A percentile compares a stretch with the other conserved stretches of the same genome.
Conservation (phyloP, 441 rosid species). For the Bruguiera hainesii region DNA sequence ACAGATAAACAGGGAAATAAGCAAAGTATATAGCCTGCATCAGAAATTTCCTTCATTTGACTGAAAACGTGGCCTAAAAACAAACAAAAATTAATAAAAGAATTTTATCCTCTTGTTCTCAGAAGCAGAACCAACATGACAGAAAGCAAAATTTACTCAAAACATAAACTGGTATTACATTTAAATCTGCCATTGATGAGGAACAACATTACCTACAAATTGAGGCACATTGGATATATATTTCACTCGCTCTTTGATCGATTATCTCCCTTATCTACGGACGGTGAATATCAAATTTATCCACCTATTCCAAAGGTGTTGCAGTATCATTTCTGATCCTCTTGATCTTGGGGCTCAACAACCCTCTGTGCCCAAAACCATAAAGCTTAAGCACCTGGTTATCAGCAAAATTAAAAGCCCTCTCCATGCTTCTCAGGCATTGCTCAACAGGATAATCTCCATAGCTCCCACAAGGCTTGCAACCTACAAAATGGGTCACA, state of each 20-base stretch:
- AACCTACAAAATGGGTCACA: conserved; percentile 96
- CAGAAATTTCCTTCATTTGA: conserved; percentile 28
- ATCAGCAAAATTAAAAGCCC: conserved; percentile 95
- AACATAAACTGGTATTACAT: conserved; percentile 26
- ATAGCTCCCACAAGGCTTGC: conserved; percentile 97
- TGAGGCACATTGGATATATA: conserved; percentile 33
- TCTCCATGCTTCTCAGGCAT: conserved; percentile 91
- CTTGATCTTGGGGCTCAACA: conserved; percentile 86
- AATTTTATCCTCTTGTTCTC: conserved; percentile 34
- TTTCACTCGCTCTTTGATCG: conserved; percentile 10
- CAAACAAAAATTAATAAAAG: conserved; percentile 31
- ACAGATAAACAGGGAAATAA: background rate
- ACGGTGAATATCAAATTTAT: conserved; percentile 79
- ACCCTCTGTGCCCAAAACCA: conserved; percentile 84
- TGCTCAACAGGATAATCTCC: conserved; percentile 93
- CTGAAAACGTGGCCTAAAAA: conserved; percentile 20
- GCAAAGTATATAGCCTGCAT: background rate
- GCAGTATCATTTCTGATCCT: conserved; percentile 85
- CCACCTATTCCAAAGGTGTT: conserved; percentile 73
- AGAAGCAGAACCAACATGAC: conserved; percentile 27
- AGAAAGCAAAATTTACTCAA: conserved; percentile 26
- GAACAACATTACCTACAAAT: conserved; percentile 48
- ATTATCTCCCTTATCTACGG: conserved; percentile 34
- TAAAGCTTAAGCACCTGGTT: conserved; percentile 91
- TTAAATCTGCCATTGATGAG: conserved; percentile 29